Evolutionary conservation across 2,329 filamentous ascomycete species (phyloP), one percentile per base, ranked within the genome.

Genomic region (Ascochyta clinopodiicola): DNA sequence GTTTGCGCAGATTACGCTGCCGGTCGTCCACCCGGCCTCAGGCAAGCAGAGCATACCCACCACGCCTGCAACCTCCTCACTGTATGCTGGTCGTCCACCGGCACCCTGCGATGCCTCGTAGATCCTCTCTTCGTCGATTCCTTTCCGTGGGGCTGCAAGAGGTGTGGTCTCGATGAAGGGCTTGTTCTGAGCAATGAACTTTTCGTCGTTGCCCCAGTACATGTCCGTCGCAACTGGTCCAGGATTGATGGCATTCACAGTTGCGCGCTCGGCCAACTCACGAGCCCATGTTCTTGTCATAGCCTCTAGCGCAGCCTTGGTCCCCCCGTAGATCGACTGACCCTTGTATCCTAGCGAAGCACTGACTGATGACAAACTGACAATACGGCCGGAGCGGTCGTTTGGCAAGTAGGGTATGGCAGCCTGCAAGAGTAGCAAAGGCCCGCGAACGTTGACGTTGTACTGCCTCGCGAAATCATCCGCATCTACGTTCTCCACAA

Each of bases 381-480:
- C 80, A 58, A 89, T 83, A 27, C 87, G 80, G 2, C 86, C 87
- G 21, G 80, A 86, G 59, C 87, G 87, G 76, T 91, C 89, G 50
- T 74, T 77, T 1, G 85, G 91, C 4, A 96, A 82, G 75, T 88
- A 87, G 0, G 86, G 88, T 29, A 86, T 77, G 0, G 86, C 85
- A 5, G 89, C 89, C 75, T 96, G 88, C 24, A 90, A 85, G 13
- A 96, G 81, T 2, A 96, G 82, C 21, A 96, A 77, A 1, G 92
- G 92, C 0, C 90, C 92, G 9, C 91, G 84, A 21, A 96, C 92
- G 70, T 96, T 96, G 77, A 95, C 83, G 51, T 84, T 84, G 79
- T 91, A 96, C 52, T 89, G 86, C 64, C 82, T 79, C 38, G 86
- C 82, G 77, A 93, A 96, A 67, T 92, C 84, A 12, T 81, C 81